These are phyloP conservation scores for Cichorium intybus DNA, from an alignment of 140 eudicot genomes.

Conservation along the genomic window DNA sequence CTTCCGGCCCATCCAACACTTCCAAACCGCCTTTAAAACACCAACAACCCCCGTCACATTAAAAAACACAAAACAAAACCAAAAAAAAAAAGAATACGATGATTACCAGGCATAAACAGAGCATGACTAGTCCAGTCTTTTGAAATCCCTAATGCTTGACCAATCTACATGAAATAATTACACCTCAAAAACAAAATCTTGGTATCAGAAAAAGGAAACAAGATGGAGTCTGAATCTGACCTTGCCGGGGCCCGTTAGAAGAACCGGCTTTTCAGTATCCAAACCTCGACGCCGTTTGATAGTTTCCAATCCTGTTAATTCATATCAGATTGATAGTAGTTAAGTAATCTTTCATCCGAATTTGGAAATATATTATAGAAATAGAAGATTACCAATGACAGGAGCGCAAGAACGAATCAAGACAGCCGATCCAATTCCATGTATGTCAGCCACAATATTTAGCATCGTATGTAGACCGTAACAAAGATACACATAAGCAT, in stretches of 20 bases:
- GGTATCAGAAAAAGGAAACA: no score
- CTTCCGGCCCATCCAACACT: slow-evolving; percentile 82
- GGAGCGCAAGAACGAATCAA: slow-evolving; percentile 93
- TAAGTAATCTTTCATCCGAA: no score
- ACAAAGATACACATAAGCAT: slow-evolving; percentile 95
- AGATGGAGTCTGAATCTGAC: slow-evolving; percentile 42
- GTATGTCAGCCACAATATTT: slow-evolving; percentile 88
- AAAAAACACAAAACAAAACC: background rate
- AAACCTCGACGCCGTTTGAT: slow-evolving; percentile 81
- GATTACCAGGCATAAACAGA: slow-evolving; percentile 67
- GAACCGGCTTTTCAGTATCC: slow-evolving; percentile 79
- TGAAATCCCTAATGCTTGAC: slow-evolving; percentile 84
- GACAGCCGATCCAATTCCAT: slow-evolving; percentile 94
- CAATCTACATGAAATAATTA: slow-evolving; percentile 28
- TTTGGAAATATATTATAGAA: background rate
- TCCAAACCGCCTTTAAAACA: slow-evolving; percentile 82
- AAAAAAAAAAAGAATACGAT: background rate
- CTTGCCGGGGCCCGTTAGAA: slow-evolving; percentile 98
- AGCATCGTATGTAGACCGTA: slow-evolving; percentile 94
- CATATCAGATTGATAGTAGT: slow-evolving; percentile 7
- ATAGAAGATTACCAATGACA: slow-evolving; percentile 53
- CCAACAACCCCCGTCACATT: background rate
- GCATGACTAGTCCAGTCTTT: slow-evolving; percentile 88
- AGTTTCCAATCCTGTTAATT: slow-evolving; percentile 68
- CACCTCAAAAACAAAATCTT: background rate